These are phyloP conservation scores for Hypoxylon fragiforme DNA, from an alignment of 495 filamentous ascomycete genomes.

Conservation along the genomic window DNA sequence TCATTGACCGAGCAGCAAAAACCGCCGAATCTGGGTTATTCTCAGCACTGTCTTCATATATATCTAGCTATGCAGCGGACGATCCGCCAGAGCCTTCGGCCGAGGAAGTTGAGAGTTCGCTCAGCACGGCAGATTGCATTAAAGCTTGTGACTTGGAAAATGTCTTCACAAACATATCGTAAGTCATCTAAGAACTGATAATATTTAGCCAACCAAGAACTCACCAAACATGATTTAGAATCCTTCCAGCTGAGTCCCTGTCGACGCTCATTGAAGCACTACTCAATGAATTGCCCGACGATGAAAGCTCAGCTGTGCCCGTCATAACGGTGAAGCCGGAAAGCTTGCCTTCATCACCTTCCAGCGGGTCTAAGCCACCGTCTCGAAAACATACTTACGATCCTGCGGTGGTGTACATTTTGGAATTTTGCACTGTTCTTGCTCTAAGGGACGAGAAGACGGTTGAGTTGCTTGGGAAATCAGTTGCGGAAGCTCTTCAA, in stretches of 20 bases:
- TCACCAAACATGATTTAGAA: constrained; percentile 46
- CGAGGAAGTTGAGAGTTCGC: constrained; percentile 92
- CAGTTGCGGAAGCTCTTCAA: constrained; percentile 77
- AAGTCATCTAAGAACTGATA: too few species aligned
- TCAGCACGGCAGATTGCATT: constrained; percentile 92
- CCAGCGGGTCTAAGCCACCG: constrained; percentile 60
- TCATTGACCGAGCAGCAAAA: constrained; percentile 84
- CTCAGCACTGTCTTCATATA: constrained; percentile 91
- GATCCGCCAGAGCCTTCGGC: constrained; percentile 97
- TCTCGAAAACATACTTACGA: constrained; percentile 71
- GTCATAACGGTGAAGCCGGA: constrained; percentile 84
- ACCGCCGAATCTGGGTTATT: constrained; percentile 80
- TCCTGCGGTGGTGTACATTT: constrained; percentile 79
- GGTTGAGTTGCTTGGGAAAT: constrained; percentile 70
- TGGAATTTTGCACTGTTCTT: constrained; percentile 87
- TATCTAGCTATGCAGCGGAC: constrained; percentile 97
- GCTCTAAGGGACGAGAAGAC: constrained; percentile 76
- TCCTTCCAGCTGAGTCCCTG: constrained; percentile 68
- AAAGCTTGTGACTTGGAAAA: constrained; percentile 84
- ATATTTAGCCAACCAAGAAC: neutral
- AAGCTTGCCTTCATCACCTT: constrained; percentile 57
- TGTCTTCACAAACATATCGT: constrained; percentile 84
- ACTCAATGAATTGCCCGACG: constrained; percentile 82
- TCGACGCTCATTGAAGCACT: constrained; percentile 71
- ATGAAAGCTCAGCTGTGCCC: constrained; percentile 70